Conservation (phyloP, 73 alveolate genomes). For the Paramecium pentaurelia region DNA sequence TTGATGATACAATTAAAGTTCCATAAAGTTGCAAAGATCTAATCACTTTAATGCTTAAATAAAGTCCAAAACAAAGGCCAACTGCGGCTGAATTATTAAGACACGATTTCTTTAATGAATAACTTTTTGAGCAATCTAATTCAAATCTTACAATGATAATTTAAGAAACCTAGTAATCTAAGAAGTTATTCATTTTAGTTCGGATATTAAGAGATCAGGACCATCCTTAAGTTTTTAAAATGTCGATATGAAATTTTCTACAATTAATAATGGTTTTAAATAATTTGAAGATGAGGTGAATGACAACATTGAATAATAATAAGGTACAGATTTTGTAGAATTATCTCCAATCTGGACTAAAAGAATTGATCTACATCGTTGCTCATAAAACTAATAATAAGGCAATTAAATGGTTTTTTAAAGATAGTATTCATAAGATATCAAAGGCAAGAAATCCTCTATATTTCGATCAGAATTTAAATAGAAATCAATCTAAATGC, state of each 20-base stretch:
- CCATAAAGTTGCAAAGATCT: not conserved
- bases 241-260: not conserved
- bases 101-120: not conserved
- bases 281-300: not conserved
- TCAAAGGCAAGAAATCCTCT: not conserved
- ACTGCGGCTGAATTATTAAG: not conserved
- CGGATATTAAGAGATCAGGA: not conserved
- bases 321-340: not conserved
- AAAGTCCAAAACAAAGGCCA: not conserved
- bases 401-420: not conserved
- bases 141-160: not conserved
- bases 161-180: not conserved
- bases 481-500: not conserved
- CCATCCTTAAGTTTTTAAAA: not conserved
- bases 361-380: not conserved
- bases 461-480: not conserved
- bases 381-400: not conserved
- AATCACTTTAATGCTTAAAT: not conserved
- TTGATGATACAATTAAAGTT: not conserved
- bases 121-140: not conserved
- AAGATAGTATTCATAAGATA: not conserved
- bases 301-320: not conserved
- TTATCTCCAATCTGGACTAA: not conserved
- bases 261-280: not conserved
- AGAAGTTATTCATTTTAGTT: not conserved